phyloP scores from a whole-genome alignment of 345 rosid species.

The Linum lewisii region DNA sequence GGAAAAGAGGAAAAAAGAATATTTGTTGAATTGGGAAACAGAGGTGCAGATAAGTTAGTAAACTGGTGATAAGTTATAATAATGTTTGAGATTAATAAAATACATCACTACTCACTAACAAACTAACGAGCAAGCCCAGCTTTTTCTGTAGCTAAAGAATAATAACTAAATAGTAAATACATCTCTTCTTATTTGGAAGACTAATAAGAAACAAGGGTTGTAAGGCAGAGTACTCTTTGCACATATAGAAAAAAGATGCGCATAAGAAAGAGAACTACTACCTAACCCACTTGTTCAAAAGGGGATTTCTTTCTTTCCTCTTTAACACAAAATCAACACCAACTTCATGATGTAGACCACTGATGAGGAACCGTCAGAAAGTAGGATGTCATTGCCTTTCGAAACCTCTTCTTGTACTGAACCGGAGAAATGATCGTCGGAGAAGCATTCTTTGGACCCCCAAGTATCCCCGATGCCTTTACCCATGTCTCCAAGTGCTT shows the following conservation, averaged over 20 bases:
- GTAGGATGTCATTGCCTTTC: constrained; percentile 92
- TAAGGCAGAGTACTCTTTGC: not conserved
- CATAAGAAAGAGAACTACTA: not conserved
- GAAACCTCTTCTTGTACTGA: constrained; percentile 88
- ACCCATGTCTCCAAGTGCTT: constrained; percentile 99
- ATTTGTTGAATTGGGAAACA: too few species aligned
- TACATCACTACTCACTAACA: too few species aligned
- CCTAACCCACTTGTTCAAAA: not conserved
- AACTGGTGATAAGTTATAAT: too few species aligned
- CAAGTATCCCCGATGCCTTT: constrained; percentile 79
- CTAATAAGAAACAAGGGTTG: too few species aligned
- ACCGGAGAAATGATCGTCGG: constrained; percentile 86
- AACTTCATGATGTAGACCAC: constrained; percentile 45
- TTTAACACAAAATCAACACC: not conserved
- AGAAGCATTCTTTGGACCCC: constrained; percentile 69
- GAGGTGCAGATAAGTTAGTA: too few species aligned
- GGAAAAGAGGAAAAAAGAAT: too few species aligned
- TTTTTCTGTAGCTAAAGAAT: too few species aligned
- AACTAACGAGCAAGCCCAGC: too few species aligned
- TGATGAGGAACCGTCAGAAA: constrained; percentile 90
- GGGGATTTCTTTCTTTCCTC: constrained; percentile 1
- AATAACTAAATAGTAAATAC: too few species aligned
- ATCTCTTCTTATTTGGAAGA: too few species aligned
- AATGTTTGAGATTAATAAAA: too few species aligned
- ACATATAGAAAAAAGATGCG: not conserved